Conservation (phyloP, 352 stramenopile genomes). For the Pythium sp. region DNA sequence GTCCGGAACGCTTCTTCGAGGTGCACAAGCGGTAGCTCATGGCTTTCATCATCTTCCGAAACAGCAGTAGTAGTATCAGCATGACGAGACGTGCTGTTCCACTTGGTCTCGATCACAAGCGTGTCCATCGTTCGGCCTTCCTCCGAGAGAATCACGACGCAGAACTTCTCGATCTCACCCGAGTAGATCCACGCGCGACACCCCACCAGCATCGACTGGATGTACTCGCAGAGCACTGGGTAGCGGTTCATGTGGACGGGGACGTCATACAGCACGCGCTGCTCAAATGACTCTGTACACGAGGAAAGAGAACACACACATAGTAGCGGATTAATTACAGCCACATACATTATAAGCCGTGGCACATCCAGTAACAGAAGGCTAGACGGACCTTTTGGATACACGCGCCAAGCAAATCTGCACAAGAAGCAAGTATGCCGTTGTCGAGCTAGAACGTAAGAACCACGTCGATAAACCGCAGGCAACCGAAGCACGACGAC, state of each 20-base stretch:
- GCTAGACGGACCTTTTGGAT: conserved; percentile 44
- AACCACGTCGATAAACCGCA: too few species aligned
- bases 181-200: conserved; percentile 58
- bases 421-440: not conserved
- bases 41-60: not conserved
- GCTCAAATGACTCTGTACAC: conserved; percentile 55
- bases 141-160: conserved; percentile 50
- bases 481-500: too few species aligned
- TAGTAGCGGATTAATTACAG: not conserved
- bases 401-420: conserved; percentile 56
- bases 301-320: not conserved
- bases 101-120: conserved; percentile 51
- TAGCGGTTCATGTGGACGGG: conserved; percentile 80
- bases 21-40: conserved; percentile 33
- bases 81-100: conserved; percentile 18
- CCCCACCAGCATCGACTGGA: conserved; percentile 65
- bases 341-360: not conserved
- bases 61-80: not conserved
- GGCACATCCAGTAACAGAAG: not conserved
- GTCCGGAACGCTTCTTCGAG: conserved; percentile 66
- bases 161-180: conserved; percentile 68
- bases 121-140: conserved; percentile 43
- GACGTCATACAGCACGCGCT: conserved; percentile 63
- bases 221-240: conserved; percentile 71
- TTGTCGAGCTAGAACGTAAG: not conserved